Evolutionary conservation across 139 green algal genomes (phyloP).

Genomic region (Asterochloris erici): DNA sequence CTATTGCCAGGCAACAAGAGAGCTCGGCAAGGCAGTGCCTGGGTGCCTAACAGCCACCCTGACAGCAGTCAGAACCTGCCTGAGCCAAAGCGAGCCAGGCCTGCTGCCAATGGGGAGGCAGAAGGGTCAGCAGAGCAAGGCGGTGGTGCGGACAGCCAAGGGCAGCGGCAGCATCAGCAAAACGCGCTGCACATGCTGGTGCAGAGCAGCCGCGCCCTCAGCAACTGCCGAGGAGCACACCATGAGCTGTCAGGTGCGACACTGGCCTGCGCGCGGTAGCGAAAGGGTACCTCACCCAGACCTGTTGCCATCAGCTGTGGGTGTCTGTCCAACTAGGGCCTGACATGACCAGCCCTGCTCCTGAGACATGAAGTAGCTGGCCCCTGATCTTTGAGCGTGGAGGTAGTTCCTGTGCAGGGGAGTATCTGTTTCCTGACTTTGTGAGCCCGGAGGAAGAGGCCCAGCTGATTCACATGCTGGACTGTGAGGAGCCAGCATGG

Average conservation of each 20-base stretch:
- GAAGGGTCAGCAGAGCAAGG: background rate
- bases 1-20: too few species aligned
- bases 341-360: background rate
- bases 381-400: background rate
- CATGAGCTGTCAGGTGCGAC: background rate
- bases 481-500: background rate
- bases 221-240: background rate
- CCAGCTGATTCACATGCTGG: background rate
- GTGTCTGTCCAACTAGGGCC: background rate
- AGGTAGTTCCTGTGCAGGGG: background rate
- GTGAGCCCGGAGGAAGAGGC: background rate
- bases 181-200: too few species aligned
- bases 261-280: background rate
- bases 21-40: too few species aligned
- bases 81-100: too few species aligned
- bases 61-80: too few species aligned
- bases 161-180: background rate
- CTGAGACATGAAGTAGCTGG: background rate
- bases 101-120: too few species aligned
- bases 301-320: background rate
- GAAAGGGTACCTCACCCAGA: background rate
- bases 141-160: background rate
- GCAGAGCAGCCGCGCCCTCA: too few species aligned
- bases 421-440: conserved; percentile 4
- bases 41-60: too few species aligned